phyloP scores from a whole-genome alignment of 169 alveolate species.

The Neospora caninum region DNA sequence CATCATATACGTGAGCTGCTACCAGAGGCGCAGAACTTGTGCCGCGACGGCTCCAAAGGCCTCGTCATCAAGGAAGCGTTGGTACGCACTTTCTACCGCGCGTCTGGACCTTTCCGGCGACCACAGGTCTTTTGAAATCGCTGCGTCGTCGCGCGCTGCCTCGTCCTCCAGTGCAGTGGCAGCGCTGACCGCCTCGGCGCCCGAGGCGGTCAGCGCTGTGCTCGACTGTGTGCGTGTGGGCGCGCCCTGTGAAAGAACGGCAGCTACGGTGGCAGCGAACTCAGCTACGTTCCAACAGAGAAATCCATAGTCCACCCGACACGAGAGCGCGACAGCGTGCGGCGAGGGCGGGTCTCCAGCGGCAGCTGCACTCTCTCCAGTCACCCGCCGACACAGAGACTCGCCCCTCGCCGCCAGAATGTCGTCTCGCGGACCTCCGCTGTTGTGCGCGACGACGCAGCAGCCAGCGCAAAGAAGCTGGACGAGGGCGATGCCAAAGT shows the following conservation, averaged over 20 bases:
- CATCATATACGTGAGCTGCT: neutral
- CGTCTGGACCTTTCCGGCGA: neutral
- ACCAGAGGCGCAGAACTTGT: neutral
- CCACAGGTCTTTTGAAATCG: neutral
- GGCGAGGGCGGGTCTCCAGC: neutral
- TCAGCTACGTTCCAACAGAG: neutral
- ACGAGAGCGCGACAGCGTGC: neutral
- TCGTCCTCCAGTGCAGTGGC: neutral
- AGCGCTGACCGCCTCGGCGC: too few species aligned
- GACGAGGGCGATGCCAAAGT: conserved; percentile 56
- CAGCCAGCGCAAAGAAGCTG: conserved; percentile 42
- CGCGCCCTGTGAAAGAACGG: neutral
- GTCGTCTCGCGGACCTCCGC: conserved; percentile 51
- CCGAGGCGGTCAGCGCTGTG: too few species aligned
- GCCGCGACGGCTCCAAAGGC: neutral
- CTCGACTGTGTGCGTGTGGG: too few species aligned
- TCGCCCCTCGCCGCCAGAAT: conserved; percentile 11
- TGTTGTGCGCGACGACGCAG: conserved; percentile 52
- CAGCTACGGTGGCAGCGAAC: neutral
- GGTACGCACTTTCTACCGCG: neutral
- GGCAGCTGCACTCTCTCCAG: neutral
- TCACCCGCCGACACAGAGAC: neutral
- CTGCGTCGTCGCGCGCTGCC: neutral
- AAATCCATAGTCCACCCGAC: neutral
- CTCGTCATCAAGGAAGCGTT: neutral